Conservation (phyloP, 148 eudicot genomes). For the Persicaria tinctoria region DNA sequence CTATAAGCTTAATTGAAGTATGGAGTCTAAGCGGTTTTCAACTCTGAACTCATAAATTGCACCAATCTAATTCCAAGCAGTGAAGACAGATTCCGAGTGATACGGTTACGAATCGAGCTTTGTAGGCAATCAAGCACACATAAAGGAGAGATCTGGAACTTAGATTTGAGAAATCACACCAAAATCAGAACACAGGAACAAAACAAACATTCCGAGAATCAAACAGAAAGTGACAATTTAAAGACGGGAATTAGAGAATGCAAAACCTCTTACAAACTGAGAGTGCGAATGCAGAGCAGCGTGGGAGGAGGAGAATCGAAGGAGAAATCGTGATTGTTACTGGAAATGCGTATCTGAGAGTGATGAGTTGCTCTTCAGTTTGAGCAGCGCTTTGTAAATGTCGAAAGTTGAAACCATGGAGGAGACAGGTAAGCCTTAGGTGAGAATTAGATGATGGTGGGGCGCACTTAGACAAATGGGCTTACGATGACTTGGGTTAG, state of each 20-base stretch:
- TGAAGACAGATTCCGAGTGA: not conserved
- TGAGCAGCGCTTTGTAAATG: constrained; percentile 5
- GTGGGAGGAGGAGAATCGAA: not conserved
- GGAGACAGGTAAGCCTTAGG: not conserved
- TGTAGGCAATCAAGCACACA: not conserved
- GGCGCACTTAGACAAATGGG: no score
- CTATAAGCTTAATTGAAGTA: no score
- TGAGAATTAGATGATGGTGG: no score
- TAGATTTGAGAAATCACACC: not conserved
- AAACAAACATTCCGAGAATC: not conserved
- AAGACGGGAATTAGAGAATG: not conserved
- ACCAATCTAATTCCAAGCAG: not conserved
- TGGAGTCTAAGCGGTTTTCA: no score
- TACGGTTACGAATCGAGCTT: no score
- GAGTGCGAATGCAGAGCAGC: constrained; percentile 2
- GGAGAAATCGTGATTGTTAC: not conserved
- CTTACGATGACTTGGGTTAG: no score
- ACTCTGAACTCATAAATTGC: not conserved
- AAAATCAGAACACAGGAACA: not conserved
- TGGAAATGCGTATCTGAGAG: no score
- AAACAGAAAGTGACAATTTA: not conserved
- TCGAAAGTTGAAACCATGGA: not conserved
- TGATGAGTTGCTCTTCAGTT: not conserved
- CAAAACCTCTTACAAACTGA: constrained; percentile 1
- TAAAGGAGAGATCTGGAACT: constrained; percentile 2